Conservation (phyloP, 768 basidiomycete genomes). For the Russula abietina region DNA sequence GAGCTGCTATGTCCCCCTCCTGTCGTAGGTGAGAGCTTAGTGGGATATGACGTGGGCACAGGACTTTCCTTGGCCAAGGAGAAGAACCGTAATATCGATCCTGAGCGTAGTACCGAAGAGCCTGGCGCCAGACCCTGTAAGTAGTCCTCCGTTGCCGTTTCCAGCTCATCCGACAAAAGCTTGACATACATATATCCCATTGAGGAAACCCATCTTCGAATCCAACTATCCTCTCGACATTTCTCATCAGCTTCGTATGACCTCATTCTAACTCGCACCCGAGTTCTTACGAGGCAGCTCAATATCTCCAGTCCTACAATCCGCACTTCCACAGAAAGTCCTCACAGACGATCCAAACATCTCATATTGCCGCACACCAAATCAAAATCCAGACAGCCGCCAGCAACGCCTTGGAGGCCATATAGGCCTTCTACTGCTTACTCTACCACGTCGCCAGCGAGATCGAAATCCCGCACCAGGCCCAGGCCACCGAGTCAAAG, state of each 20-base stretch:
- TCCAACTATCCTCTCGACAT: not conserved
- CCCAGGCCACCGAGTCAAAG: not conserved
- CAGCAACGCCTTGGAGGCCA: not conserved
- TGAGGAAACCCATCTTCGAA: not conserved
- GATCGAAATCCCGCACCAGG: not conserved
- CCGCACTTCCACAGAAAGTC: slow-evolving; percentile 22
- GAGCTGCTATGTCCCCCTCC: slow-evolving; percentile 10
- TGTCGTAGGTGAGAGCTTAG: not conserved
- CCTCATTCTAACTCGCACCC: slow-evolving; percentile 16
- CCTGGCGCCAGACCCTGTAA: no score
- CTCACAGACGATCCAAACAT: not conserved
- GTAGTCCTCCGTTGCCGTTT: not conserved
- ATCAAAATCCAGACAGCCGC: not conserved
- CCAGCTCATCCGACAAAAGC: slow-evolving; percentile 16
- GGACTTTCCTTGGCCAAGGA: not conserved
- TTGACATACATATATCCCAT: slow-evolving; percentile 22
- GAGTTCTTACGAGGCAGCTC: slow-evolving; percentile 24
- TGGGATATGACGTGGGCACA: not conserved
- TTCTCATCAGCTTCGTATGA: not conserved
- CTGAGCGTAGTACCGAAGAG: not conserved
- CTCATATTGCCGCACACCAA: not conserved
- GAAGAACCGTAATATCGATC: not conserved
- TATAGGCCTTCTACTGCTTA: not conserved
- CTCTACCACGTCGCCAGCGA: not conserved
- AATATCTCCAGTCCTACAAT: slow-evolving; percentile 17